Evolutionary conservation across 1,139 yeast species (phyloP).

Genomic region (Yamadazyma buinensis): DNA sequence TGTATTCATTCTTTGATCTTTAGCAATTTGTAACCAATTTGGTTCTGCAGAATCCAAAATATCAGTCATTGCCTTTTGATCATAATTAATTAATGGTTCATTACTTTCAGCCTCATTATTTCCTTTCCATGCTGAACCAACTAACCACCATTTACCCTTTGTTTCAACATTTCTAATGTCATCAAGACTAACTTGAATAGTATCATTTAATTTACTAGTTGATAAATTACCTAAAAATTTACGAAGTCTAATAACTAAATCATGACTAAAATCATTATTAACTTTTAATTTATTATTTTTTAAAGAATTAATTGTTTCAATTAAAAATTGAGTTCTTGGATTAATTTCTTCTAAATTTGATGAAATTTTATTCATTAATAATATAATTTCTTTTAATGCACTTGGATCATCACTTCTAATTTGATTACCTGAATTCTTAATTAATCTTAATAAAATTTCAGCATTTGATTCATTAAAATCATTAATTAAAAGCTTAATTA

Average conservation of each 20-base stretch:
- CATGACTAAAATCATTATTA: constrained; percentile 44
- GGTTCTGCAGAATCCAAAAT: constrained; percentile 69
- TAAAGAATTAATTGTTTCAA: constrained; percentile 80
- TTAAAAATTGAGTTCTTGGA: constrained; percentile 74
- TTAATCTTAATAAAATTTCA: constrained; percentile 67
- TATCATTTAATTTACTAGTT: constrained; percentile 53
- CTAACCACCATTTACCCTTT: constrained; percentile 97
- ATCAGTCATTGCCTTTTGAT: constrained; percentile 43
- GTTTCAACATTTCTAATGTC: constrained; percentile 77
- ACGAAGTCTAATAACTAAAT: constrained; percentile 56
- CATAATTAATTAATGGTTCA: constrained; percentile 18
- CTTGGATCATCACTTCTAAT: constrained; percentile 88
- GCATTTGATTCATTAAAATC: constrained; percentile 69
- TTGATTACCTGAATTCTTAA: constrained; percentile 77
- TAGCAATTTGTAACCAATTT: constrained; percentile 86
- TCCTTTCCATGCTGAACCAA: constrained; percentile 96
- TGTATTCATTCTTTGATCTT: constrained; percentile 88
- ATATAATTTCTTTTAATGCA: constrained; percentile 76
- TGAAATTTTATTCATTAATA: constrained; percentile 43
- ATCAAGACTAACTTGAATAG: constrained; percentile 77
- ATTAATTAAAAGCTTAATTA: constrained; percentile 54
- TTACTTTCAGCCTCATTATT: constrained; percentile 24
- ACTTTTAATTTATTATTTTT: constrained; percentile 78
- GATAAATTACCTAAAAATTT: constrained; percentile 58
- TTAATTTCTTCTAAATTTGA: constrained; percentile 29